Evolutionary conservation across 2,329 filamentous ascomycete genomes (phyloP).

Genomic region (Capronia americana): DNA sequence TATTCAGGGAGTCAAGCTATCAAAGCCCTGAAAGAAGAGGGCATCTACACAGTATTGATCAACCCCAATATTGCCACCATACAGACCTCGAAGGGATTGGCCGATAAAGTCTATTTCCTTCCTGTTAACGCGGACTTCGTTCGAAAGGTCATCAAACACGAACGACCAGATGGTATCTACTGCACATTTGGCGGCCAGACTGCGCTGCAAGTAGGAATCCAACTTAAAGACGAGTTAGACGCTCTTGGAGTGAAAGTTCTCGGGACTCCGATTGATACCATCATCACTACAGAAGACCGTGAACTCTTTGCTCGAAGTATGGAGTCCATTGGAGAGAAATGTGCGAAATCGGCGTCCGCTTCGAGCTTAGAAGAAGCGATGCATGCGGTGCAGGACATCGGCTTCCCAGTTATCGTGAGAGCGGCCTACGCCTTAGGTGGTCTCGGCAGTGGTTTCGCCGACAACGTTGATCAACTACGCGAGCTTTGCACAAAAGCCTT

Average conservation of each 20-base stretch:
- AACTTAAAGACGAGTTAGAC: slow-evolving; percentile 97
- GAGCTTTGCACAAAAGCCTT: slow-evolving; percentile 95
- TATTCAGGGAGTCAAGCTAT: slow-evolving; percentile 98
- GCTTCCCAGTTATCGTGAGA: slow-evolving; percentile 95
- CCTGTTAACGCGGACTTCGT: slow-evolving; percentile 97
- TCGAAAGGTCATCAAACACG: slow-evolving; percentile 93
- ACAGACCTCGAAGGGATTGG: slow-evolving; percentile 95
- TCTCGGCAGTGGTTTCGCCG: slow-evolving; percentile 91
- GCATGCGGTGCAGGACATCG: slow-evolving; percentile 85
- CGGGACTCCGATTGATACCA: slow-evolving; percentile 95
- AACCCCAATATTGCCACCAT: slow-evolving; percentile 99
- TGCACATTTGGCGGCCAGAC: slow-evolving; percentile 98
- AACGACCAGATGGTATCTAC: slow-evolving; percentile 95
- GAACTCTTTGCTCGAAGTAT: slow-evolving; percentile 97
- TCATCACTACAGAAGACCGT: slow-evolving; percentile 97
- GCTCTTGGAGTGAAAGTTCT: slow-evolving; percentile 89
- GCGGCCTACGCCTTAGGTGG: slow-evolving; percentile 96
- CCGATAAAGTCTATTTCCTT: slow-evolving; percentile 98
- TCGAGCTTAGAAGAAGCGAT: slow-evolving; percentile 87
- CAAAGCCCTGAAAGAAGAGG: slow-evolving; percentile 97
- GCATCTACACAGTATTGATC: slow-evolving; percentile 96
- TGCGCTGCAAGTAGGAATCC: slow-evolving; percentile 92
- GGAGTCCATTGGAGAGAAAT: slow-evolving; percentile 98
- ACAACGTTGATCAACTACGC: slow-evolving; percentile 80
- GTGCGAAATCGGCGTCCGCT: slow-evolving; percentile 94